A percentile compares a stretch with the other conserved stretches of the same genome.
phyloP scores from a whole-genome alignment of 1,284 basidiomycete genomes.

The Meira nashicola region DNA sequence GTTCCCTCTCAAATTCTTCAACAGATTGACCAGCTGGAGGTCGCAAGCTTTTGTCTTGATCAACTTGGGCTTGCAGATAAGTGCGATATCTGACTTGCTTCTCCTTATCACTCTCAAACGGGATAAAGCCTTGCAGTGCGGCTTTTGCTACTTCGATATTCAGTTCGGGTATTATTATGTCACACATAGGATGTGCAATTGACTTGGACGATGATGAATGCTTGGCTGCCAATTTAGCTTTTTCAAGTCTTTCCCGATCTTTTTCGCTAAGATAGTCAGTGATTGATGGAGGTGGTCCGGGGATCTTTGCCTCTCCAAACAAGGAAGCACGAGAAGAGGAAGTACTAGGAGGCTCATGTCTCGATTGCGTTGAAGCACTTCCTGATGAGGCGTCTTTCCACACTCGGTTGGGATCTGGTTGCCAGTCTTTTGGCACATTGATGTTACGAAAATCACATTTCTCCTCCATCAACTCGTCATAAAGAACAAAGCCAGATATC shows the following conservation, averaged over 20 bases:
- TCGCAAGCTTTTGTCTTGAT: background rate
- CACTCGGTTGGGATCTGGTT: slow-evolving; percentile 71
- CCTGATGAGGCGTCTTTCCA: slow-evolving; percentile 59
- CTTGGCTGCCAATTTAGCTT: slow-evolving; percentile 56
- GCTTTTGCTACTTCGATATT: slow-evolving; percentile 76
- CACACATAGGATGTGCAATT: background rate
- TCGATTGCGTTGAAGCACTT: background rate
- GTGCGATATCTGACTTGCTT: slow-evolving; percentile 81
- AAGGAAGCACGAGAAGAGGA: slow-evolving; percentile 66
- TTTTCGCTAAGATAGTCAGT: slow-evolving; percentile 90
- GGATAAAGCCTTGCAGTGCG: slow-evolving; percentile 81
- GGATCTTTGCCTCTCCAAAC: slow-evolving; percentile 73
- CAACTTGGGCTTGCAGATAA: slow-evolving; percentile 69
- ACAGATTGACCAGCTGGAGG: slow-evolving; percentile 19
- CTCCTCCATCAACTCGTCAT: background rate
- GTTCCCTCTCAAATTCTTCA: slow-evolving; percentile 73
- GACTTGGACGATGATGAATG: background rate
- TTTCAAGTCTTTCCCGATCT: slow-evolving; percentile 75
- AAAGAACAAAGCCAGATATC: slow-evolving; percentile 69
- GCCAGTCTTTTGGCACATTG: slow-evolving; percentile 76
- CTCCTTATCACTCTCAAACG: slow-evolving; percentile 69
- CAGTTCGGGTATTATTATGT: slow-evolving; percentile 56
- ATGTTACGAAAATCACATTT: slow-evolving; percentile 71
- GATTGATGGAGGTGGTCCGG: slow-evolving; percentile 69
- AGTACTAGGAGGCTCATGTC: slow-evolving; percentile 5